These are phyloP conservation scores for Paracorniculantispora psalliotae DNA, from an alignment of 2,329 filamentous ascomycete genomes.

Conservation along the genomic window DNA sequence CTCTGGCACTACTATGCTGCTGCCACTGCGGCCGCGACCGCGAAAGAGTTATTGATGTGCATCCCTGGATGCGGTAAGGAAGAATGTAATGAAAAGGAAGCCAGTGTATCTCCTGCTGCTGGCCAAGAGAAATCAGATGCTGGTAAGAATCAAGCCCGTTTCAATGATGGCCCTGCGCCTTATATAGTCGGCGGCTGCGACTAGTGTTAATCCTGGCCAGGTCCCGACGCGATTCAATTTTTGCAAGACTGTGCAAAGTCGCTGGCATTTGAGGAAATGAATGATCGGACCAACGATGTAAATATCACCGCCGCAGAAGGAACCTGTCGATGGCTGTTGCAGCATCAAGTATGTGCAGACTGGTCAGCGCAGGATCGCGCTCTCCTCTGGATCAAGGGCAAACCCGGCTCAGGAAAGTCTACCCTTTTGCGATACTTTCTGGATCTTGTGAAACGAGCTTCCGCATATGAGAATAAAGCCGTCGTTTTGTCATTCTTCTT, in stretches of 20 bases:
- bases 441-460: constrained; percentile 20
- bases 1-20: constrained; percentile 22
- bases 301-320: constrained; percentile 20
- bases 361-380: constrained; percentile 20
- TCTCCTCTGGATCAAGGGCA: constrained; percentile 35
- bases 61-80: background rate
- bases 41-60: constrained; percentile 11
- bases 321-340: constrained; percentile 31
- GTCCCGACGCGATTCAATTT: no score
- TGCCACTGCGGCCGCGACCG: constrained; percentile 20
- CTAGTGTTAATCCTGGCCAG: no score
- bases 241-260: constrained; percentile 17
- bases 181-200: no score
- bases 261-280: constrained; percentile 27
- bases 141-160: no score
- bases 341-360: constrained; percentile 19
- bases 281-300: constrained; percentile 20
- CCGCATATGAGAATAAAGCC: background rate
- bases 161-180: no score
- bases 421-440: constrained; percentile 32
- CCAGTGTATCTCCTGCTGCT: no score
- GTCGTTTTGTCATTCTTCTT: constrained; percentile 33
- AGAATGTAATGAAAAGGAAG: background rate
- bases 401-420: constrained; percentile 37
- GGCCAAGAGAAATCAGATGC: no score